Conservation (phyloP, 2,329 filamentous ascomycete species). For the Coniella vitis region DNA sequence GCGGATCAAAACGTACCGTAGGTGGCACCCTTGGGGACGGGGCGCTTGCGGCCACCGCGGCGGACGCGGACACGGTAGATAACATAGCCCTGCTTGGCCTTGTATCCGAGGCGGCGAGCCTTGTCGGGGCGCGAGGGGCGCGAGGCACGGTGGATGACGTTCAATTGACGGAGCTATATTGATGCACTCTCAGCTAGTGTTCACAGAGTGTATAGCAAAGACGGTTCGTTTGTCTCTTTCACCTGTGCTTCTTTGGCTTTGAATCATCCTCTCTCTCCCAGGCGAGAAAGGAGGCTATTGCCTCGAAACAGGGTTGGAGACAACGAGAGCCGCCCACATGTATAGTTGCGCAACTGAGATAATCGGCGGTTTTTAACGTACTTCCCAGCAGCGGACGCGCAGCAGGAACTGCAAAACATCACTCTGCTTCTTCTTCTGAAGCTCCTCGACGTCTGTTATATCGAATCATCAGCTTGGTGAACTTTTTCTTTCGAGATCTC, state of each 20-base stretch:
- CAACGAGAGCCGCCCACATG: slow-evolving; percentile 20
- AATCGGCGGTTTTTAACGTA: slow-evolving; percentile 52
- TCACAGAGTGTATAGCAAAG: slow-evolving; percentile 98
- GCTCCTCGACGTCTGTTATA: slow-evolving; percentile 78
- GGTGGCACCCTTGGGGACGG: slow-evolving; percentile 94
- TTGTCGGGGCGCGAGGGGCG: slow-evolving; percentile 98
- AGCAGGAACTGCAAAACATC: slow-evolving; percentile 99
- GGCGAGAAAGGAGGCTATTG: background rate
- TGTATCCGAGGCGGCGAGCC: slow-evolving; percentile 99
- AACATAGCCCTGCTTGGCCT: slow-evolving; percentile 99
- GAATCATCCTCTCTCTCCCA: background rate
- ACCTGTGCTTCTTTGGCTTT: slow-evolving; percentile 21
- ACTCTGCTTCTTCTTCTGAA: slow-evolving; percentile 99
- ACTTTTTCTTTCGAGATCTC: background rate
- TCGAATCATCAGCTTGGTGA: slow-evolving; percentile 8
- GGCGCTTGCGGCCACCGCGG: slow-evolving; percentile 97
- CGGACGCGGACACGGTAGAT: slow-evolving; percentile 99
- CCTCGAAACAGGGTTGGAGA: slow-evolving; percentile 5
- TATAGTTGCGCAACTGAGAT: slow-evolving; percentile 20
- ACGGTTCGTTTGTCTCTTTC: slow-evolving; percentile 29
- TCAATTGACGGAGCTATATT: slow-evolving; percentile 99
- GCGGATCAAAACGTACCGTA: slow-evolving; percentile 58
- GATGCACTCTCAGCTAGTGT: slow-evolving; percentile 99
- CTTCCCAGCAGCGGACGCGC: slow-evolving; percentile 99
- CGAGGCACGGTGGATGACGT: slow-evolving; percentile 98